Conservation (phyloP, 2,329 filamentous ascomycete species). For the Bretziella fagacearum region DNA sequence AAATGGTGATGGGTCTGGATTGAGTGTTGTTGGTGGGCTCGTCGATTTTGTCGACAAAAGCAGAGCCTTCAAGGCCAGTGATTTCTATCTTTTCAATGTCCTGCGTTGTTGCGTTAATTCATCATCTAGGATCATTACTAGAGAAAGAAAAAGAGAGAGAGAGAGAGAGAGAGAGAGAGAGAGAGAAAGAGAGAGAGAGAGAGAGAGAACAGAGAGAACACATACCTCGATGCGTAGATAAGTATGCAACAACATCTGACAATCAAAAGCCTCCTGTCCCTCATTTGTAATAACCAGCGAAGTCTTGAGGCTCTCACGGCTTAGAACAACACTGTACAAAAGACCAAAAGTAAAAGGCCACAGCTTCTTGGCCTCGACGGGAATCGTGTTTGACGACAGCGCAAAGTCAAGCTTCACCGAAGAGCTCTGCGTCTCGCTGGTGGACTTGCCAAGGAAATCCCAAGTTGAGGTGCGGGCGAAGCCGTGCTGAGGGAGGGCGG, state of each 20-base stretch:
- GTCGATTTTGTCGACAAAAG: conserved; percentile 74
- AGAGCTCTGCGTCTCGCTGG: conserved; percentile 29
- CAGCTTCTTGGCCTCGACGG: conserved; percentile 46
- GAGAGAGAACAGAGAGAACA: no score
- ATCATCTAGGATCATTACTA: not conserved
- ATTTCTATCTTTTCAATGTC: conserved; percentile 62
- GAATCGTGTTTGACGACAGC: conserved; percentile 56
- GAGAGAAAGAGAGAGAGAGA: not conserved
- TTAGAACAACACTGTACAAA: conserved; percentile 82
- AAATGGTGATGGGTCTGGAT: conserved; percentile 47
- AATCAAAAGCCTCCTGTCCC: conserved; percentile 67
- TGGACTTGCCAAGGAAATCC: conserved; percentile 84
- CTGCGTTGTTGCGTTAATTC: conserved; percentile 26
- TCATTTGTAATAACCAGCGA: conserved; percentile 80
- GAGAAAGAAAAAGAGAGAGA: not conserved
- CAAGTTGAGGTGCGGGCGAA: conserved; percentile 80
- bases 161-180: no score
- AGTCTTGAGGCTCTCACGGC: conserved; percentile 57
- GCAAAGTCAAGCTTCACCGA: conserved; percentile 93
- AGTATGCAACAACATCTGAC: conserved; percentile 80
- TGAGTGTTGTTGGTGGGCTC: conserved; percentile 47
- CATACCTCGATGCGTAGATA: conserved; percentile 69
- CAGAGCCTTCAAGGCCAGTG: conserved; percentile 56
- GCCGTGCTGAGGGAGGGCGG: conserved; percentile 74
- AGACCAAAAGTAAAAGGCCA: conserved; percentile 84